Conservation (phyloP, 352 stramenopile species). For the Pythium volutum region DNA sequence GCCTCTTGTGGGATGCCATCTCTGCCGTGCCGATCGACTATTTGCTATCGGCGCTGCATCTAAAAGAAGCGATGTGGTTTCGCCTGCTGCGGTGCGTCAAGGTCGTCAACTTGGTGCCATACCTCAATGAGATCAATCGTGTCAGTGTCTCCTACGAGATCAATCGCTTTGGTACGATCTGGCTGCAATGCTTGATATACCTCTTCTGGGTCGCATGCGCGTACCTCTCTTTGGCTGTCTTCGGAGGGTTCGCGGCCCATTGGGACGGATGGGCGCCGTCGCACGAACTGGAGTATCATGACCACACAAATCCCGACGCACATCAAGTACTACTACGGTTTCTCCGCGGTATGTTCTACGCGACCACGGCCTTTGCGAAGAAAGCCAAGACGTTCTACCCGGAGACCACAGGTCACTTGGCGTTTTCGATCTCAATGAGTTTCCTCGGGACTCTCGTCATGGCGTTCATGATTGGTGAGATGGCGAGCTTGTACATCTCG, state of each 20-base stretch:
- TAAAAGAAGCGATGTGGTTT: slow-evolving; percentile 33
- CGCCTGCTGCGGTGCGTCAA: slow-evolving; percentile 50
- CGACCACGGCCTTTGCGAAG: slow-evolving; percentile 58
- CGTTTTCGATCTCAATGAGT: slow-evolving; percentile 55
- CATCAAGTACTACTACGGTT: slow-evolving; percentile 28
- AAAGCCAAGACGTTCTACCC: slow-evolving; percentile 35
- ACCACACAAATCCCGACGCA: slow-evolving; percentile 11
- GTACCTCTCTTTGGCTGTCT: slow-evolving; percentile 20
- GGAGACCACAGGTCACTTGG: slow-evolving; percentile 28
- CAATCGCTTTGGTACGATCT: slow-evolving; percentile 23
- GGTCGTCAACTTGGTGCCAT: slow-evolving; percentile 45
- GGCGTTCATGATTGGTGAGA: slow-evolving; percentile 71
- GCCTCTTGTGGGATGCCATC: slow-evolving; percentile 44
- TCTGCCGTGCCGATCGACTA: slow-evolving; percentile 46
- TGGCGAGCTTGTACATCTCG: slow-evolving; percentile 66
- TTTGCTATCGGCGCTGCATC: slow-evolving; percentile 18
- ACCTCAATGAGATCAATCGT: slow-evolving; percentile 33
- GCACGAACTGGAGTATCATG: slow-evolving; percentile 9
- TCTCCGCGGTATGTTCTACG: slow-evolving; percentile 52
- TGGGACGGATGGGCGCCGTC: slow-evolving; percentile 28
- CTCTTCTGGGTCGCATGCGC: slow-evolving; percentile 29
- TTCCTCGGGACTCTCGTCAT: slow-evolving; percentile 52
- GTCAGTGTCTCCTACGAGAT: slow-evolving; percentile 26
- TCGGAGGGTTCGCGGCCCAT: slow-evolving; percentile 3
- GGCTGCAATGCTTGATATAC: slow-evolving; percentile 23